These are phyloP conservation scores for Saccharomycopsis hybrid DNA, from an alignment of 1,139 yeast species.

Conservation along the genomic window DNA sequence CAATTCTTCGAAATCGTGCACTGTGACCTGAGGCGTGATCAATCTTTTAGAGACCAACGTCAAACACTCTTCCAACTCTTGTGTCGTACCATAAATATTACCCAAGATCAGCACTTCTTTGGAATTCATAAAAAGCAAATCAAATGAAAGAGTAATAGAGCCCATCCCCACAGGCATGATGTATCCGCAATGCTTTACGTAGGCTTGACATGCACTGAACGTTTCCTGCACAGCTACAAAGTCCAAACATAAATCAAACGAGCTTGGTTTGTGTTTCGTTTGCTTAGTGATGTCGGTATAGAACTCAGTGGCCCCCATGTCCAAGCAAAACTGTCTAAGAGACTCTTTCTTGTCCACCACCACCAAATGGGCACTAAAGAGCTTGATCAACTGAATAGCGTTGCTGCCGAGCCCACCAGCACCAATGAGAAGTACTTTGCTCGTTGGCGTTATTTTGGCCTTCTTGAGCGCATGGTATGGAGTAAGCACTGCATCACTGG, in stretches of 20 bases:
- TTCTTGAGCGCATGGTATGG: slow-evolving; percentile 44
- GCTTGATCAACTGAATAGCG: slow-evolving; percentile 39
- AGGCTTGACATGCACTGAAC: slow-evolving; percentile 22
- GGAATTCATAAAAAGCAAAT: slow-evolving; percentile 29
- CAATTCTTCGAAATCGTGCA: slow-evolving; percentile 33
- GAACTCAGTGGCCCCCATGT: slow-evolving; percentile 39
- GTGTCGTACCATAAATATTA: slow-evolving; percentile 43
- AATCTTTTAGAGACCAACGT: slow-evolving; percentile 39
- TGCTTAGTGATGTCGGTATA: slow-evolving; percentile 29
- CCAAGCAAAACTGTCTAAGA: slow-evolving; percentile 28
- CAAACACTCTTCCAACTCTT: slow-evolving; percentile 41
- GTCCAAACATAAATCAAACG: slow-evolving; percentile 33
- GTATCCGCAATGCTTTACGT: slow-evolving; percentile 33
- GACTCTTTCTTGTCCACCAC: slow-evolving; percentile 37
- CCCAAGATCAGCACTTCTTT: slow-evolving; percentile 39
- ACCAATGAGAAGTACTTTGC: slow-evolving; percentile 39
- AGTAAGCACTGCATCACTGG: slow-evolving; percentile 44
- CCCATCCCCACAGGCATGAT: slow-evolving; percentile 41
- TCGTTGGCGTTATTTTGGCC: slow-evolving; percentile 33
- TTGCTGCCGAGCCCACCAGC: slow-evolving; percentile 46
- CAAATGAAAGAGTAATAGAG: slow-evolving; percentile 29
- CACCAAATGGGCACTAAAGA: slow-evolving; percentile 36
- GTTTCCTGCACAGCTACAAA: slow-evolving; percentile 39
- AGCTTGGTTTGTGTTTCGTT: slow-evolving; percentile 20
- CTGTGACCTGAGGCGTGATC: slow-evolving; percentile 35